Evolutionary conservation across 2,329 filamentous ascomycete genomes (phyloP).

Genomic region (Ascochyta pisi): DNA sequence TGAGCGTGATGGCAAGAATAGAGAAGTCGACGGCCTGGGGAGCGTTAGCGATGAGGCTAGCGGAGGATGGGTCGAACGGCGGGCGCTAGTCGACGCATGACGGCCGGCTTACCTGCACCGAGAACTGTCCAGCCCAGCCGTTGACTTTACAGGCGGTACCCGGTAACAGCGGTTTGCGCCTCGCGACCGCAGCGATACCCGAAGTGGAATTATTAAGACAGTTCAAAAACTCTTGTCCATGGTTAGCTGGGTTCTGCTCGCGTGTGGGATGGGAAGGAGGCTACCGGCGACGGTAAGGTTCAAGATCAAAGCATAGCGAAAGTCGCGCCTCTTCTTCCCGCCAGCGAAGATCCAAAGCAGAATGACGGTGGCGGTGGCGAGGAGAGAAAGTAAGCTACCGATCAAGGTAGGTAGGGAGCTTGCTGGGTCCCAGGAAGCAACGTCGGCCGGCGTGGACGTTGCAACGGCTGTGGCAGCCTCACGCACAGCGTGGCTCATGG

Average conservation of each 20-base stretch:
- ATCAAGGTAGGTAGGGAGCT: constrained; percentile 28
- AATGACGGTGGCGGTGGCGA: constrained; percentile 25
- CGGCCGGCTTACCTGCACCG: constrained; percentile 48
- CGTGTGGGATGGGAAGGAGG: not conserved
- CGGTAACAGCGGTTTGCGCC: constrained; percentile 31
- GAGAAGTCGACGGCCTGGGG: constrained; percentile 45
- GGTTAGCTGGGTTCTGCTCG: not conserved
- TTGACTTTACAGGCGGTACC: constrained; percentile 51
- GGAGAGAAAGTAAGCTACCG: constrained; percentile 30
- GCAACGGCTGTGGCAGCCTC: constrained; percentile 2
- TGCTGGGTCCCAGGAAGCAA: constrained; percentile 16
- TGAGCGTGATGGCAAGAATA: constrained; percentile 55
- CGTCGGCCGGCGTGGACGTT: not conserved
- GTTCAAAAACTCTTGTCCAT: constrained; percentile 39
- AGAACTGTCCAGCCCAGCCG: constrained; percentile 56
- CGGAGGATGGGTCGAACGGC: too few species aligned
- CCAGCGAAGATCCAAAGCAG: constrained; percentile 26
- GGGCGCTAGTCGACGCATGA: not conserved
- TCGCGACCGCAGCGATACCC: constrained; percentile 46
- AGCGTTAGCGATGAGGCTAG: not conserved
- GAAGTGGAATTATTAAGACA: constrained; percentile 54
- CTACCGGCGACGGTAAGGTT: constrained; percentile 33
- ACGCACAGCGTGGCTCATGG: constrained; percentile 19
- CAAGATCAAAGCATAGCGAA: constrained; percentile 33
- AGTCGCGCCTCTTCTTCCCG: constrained; percentile 25